Percentiles rank a stretch among this genome's conserved stretches.
phyloP scores from a whole-genome alignment of 345 rosid genomes.

The Melaleuca alternifolia region DNA sequence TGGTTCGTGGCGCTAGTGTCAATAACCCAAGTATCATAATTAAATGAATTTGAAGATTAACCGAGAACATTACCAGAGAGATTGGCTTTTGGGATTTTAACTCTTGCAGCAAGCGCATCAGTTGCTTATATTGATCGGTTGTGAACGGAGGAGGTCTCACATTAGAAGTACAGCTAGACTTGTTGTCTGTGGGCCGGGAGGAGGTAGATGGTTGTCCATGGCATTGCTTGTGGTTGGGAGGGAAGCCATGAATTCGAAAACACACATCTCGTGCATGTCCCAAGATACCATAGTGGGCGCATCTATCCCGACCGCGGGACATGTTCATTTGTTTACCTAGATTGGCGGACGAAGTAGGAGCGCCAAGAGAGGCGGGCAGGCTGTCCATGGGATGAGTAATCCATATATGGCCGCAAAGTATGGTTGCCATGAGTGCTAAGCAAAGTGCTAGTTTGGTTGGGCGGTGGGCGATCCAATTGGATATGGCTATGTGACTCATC shows the following conservation, averaged over 20 bases:
- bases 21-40: not conserved
- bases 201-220: not conserved
- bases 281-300: not conserved
- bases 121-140: not conserved
- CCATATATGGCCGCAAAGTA: not conserved
- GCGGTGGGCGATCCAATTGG: fast-evolving
- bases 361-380: too few species aligned
- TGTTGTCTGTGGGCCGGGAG: not conserved
- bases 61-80: not conserved
- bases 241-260: not conserved
- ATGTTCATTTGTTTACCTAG: not conserved
- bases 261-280: not conserved
- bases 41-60: not conserved
- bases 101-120: not conserved
- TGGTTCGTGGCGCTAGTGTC: not conserved
- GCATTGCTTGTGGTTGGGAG: not conserved
- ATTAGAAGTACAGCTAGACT: not conserved
- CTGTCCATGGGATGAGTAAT: too few species aligned
- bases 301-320: fast-evolving
- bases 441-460: not conserved
- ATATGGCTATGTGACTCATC: not conserved
- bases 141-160: not conserved
- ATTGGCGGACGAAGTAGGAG: not conserved
- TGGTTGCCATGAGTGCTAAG: not conserved
- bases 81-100: not conserved